Percentiles rank a stretch among this genome's conserved stretches.
phyloP scores from a whole-genome alignment of 306 rosid genomes.

The Rubus parviflorus region DNA sequence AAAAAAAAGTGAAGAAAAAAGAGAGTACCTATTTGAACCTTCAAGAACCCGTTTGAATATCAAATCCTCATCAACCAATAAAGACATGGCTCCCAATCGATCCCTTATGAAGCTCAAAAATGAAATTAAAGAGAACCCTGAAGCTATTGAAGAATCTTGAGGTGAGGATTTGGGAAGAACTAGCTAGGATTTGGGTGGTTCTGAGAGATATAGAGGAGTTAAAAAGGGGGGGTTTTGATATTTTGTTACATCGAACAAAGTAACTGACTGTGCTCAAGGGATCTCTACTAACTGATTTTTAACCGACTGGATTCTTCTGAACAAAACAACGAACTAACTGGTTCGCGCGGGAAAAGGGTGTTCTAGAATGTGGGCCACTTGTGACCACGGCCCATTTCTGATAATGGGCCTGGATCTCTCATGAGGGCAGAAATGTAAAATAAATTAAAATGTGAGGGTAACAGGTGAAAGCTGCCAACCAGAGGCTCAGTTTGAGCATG shows the following conservation, averaged over 20 bases:
- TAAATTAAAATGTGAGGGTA: conserved; percentile 30
- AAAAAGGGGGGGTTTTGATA: conserved; percentile 23
- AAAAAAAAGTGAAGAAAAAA: background rate
- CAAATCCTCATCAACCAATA: background rate
- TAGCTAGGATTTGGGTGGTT: conserved; percentile 23
- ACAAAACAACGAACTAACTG: background rate
- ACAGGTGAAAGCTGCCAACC: background rate
- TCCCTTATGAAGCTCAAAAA: background rate
- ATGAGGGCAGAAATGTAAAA: conserved; percentile 42
- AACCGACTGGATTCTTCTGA: background rate
- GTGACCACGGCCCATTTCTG: background rate
- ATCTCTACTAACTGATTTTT: conserved; percentile 8
- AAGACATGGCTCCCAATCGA: background rate
- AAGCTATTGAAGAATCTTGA: background rate
- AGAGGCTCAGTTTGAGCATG: conserved; percentile 21
- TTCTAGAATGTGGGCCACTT: conserved; percentile 2
- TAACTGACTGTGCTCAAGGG: conserved; percentile 13
- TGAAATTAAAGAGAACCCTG: background rate
- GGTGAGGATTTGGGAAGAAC: conserved; percentile 12
- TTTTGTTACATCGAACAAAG: conserved; percentile 28
- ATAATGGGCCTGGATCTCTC: background rate
- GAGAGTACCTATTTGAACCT: conserved; percentile 31
- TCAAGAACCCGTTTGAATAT: background rate
- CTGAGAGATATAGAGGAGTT: conserved; percentile 17
- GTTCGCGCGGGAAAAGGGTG: conserved; percentile 10